Evolutionary conservation across 2,329 filamentous ascomycete genomes (phyloP).

Genomic region (Chrysosporium queenslandicum): DNA sequence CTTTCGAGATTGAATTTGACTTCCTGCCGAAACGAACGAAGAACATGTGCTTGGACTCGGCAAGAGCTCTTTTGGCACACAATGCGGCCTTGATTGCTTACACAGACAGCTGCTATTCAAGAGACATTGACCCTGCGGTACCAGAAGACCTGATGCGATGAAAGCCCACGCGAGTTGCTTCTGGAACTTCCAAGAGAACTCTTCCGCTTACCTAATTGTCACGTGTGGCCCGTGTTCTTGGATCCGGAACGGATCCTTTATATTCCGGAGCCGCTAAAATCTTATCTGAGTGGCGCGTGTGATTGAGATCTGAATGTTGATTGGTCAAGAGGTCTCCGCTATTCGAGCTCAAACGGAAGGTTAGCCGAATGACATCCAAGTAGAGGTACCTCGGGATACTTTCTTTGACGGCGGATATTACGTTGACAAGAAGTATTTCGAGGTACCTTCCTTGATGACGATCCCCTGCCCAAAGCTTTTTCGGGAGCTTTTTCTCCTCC

Average conservation of each 20-base stretch:
- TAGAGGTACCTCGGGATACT: not conserved
- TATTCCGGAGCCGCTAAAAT: not conserved
- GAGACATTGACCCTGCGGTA: too few species aligned
- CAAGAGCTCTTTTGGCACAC: too few species aligned
- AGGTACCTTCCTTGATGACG: not conserved
- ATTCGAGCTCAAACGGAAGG: not conserved
- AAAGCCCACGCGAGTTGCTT: too few species aligned
- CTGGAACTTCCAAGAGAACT: not conserved
- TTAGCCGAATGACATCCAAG: constrained; percentile 3
- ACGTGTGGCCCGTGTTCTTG: not conserved
- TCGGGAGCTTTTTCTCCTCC: not conserved
- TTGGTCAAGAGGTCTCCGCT: not conserved
- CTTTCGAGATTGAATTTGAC: not conserved
- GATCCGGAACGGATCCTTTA: not conserved
- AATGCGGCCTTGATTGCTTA: too few species aligned
- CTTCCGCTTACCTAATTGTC: too few species aligned
- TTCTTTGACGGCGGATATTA: too few species aligned
- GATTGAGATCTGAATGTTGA: not conserved
- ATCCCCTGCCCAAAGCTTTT: constrained; percentile 3
- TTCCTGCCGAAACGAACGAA: too few species aligned
- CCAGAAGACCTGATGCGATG: too few species aligned
- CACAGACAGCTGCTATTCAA: too few species aligned
- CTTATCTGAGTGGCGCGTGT: not conserved
- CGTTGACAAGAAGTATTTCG: not conserved
- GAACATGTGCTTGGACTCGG: too few species aligned